Evolutionary conservation across 2,329 filamentous ascomycete genomes (phyloP).

Genomic region (Talaromyces sp.): DNA sequence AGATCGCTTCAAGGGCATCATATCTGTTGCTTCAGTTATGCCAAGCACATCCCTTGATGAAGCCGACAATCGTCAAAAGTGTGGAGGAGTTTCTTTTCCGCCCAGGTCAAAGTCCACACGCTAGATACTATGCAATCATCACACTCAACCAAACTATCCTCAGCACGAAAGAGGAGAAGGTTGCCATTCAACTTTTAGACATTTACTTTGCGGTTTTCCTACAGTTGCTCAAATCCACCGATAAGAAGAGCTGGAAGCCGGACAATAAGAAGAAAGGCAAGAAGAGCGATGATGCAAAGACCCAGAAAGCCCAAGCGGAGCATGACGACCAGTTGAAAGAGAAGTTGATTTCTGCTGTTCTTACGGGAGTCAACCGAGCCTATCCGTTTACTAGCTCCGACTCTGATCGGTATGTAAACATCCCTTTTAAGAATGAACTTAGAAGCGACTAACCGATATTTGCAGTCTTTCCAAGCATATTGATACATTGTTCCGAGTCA

Average conservation of each 20-base stretch:
- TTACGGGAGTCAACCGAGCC: slow-evolving; percentile 93
- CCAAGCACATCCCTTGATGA: slow-evolving; percentile 89
- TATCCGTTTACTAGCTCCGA: slow-evolving; percentile 87
- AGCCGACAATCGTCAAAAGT: slow-evolving; percentile 75
- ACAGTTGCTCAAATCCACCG: slow-evolving; percentile 64
- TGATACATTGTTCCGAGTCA: slow-evolving; percentile 91
- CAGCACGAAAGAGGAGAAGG: slow-evolving; percentile 74
- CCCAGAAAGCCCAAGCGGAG: slow-evolving; percentile 32
- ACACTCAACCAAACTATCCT: slow-evolving; percentile 96
- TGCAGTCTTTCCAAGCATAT: slow-evolving; percentile 77
- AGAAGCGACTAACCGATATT: slow-evolving; percentile 21
- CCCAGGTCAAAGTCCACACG: slow-evolving; percentile 79
- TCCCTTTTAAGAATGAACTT: slow-evolving; percentile 6
- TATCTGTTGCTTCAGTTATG: slow-evolving; percentile 91
- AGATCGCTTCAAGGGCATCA: slow-evolving; percentile 89
- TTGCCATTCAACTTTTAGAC: slow-evolving; percentile 76
- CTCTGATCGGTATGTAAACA: slow-evolving; percentile 60
- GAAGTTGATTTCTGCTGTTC: slow-evolving; percentile 84
- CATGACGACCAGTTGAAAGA: slow-evolving; percentile 71
- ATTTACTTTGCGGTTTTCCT: slow-evolving; percentile 94
- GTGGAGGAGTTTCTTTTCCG: slow-evolving; percentile 88
- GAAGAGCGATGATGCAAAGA: slow-evolving; percentile 44
- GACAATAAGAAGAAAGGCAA: slow-evolving; percentile 52
- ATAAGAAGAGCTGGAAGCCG: slow-evolving; percentile 37
- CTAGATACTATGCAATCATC: slow-evolving; percentile 94